phyloP scores from a whole-genome alignment of 2,329 filamentous ascomycete genomes.

The Verticillium alfalfae region DNA sequence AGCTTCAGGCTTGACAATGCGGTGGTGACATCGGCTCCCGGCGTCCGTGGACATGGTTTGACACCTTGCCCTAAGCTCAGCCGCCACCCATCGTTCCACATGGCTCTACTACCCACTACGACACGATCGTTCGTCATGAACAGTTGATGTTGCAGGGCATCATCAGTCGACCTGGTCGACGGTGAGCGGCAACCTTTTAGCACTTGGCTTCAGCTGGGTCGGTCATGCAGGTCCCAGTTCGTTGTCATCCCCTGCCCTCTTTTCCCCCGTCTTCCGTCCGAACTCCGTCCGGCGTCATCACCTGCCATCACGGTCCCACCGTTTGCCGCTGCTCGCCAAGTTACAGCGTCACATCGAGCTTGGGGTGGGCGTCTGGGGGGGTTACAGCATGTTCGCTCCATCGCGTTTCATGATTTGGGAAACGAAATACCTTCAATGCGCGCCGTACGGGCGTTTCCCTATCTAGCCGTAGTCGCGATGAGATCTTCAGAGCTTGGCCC shows the following conservation, averaged over 20 bases:
- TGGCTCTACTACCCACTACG: neutral
- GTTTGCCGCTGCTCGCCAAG: neutral
- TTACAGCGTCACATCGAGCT: neutral
- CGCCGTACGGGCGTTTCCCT: neutral
- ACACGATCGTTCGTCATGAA: neutral
- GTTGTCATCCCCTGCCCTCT: neutral
- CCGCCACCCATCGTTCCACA: neutral
- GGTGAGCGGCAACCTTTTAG: too few species aligned
- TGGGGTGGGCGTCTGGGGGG: neutral
- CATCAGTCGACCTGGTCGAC: too few species aligned
- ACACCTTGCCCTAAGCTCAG: neutral
- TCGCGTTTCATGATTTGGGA: neutral
- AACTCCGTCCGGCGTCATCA: neutral
- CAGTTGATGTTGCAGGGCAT: neutral
- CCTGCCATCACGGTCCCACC: neutral
- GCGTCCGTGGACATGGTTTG: neutral
- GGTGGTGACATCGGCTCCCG: neutral
- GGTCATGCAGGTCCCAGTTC: neutral
- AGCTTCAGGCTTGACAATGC: too few species aligned
- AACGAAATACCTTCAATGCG: neutral
- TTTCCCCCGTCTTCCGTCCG: neutral
- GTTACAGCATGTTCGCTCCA: neutral
- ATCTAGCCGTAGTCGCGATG: neutral
- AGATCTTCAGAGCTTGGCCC: neutral
- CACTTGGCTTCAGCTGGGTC: neutral